Evolutionary conservation across 345 rosid species (phyloP).

Genomic region (Excoecaria cochinchinensis): DNA sequence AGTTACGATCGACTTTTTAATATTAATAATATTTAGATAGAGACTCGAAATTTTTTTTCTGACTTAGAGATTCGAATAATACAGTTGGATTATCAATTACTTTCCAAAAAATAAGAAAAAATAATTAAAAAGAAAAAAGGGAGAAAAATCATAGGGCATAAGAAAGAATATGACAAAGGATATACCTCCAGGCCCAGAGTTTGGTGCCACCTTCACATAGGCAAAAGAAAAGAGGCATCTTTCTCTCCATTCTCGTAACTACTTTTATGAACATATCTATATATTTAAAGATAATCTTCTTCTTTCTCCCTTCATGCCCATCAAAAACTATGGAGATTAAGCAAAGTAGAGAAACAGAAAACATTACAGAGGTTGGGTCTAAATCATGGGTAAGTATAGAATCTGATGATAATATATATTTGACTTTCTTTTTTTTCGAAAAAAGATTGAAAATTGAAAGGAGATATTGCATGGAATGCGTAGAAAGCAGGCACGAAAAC

Average conservation of each 20-base stretch:
- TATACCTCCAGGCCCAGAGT: slow-evolving; percentile 32
- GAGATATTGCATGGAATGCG: slow-evolving; percentile 26
- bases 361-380: slow-evolving; percentile 10
- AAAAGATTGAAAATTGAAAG: slow-evolving; percentile 8
- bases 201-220: slow-evolving; percentile 18
- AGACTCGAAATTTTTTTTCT: no score
- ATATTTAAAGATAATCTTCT: background rate
- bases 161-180: slow-evolving; percentile 43
- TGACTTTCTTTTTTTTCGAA: background rate
- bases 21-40: no score
- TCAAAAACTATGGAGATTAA: background rate
- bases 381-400: slow-evolving; percentile 24
- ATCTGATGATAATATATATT: background rate
- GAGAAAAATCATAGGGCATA: background rate
- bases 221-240: slow-evolving; percentile 38
- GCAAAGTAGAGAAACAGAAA: background rate
- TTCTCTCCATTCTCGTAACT: slow-evolving; percentile 3
- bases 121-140: no score
- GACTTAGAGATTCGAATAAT: no score
- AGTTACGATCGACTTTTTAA: no score
- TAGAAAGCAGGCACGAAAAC: slow-evolving; percentile 31
- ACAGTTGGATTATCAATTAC: no score
- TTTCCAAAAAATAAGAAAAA: no score
- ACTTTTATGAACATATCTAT: no score
- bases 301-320: background rate